Evolutionary conservation across 2,329 filamentous ascomycete genomes (phyloP).

Genomic region (Diaporthe sp.): DNA sequence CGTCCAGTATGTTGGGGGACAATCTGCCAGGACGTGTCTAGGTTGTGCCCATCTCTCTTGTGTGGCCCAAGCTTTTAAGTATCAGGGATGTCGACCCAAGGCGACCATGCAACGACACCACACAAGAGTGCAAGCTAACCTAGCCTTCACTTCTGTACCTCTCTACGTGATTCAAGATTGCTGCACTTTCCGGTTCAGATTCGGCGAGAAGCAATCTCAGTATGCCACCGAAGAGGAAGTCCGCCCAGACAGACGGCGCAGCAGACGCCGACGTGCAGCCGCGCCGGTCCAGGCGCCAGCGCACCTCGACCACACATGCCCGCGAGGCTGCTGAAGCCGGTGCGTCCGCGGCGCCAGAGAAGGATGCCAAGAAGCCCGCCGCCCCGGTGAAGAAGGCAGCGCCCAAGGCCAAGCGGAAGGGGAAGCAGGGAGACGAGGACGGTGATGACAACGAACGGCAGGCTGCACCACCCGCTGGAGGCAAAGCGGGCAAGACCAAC

Average conservation of each 20-base stretch:
- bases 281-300: conserved; percentile 38
- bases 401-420: background rate
- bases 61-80: conserved; percentile 23
- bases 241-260: background rate
- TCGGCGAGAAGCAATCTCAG: background rate
- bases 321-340: background rate
- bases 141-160: background rate
- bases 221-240: conserved; percentile 36
- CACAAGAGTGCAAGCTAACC: background rate
- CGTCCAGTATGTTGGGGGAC: background rate
- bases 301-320: conserved; percentile 16
- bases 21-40: background rate
- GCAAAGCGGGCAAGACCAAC: background rate
- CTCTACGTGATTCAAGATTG: background rate
- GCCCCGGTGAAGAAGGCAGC: background rate
- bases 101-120: background rate
- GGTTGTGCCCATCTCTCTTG: background rate
- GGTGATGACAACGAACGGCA: background rate
- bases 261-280: conserved; percentile 28
- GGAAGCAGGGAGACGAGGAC: background rate
- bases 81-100: conserved; percentile 4
- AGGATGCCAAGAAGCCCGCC: background rate
- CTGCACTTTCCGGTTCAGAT: background rate
- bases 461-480: background rate
- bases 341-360: background rate